These are phyloP conservation scores for Brassica napus DNA, from an alignment of 345 rosid species.

Conservation along the genomic window DNA sequence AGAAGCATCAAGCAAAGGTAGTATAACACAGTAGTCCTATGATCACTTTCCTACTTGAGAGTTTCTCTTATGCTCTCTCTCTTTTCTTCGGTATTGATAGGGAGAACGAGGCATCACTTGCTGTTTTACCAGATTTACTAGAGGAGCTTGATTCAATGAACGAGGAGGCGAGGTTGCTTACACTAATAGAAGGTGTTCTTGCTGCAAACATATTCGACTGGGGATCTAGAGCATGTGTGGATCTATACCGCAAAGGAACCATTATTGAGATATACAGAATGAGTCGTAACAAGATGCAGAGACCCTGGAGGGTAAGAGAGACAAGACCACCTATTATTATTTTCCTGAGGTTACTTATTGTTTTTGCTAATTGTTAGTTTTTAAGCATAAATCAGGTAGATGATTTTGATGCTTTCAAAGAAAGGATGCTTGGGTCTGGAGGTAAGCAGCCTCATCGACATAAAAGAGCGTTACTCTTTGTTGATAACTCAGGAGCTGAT, in stretches of 20 bases:
- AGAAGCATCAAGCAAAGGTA: conserved; percentile 97
- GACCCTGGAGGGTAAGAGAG: conserved; percentile 82
- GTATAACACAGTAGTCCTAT: not conserved
- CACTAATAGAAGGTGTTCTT: conserved; percentile 90
- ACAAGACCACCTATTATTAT: conserved; percentile 2
- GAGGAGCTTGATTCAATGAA: conserved; percentile 84
- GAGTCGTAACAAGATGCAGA: conserved; percentile 98
- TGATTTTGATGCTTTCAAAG: conserved; percentile 87
- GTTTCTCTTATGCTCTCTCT: conserved; percentile 13
- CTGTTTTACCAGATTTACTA: conserved; percentile 87
- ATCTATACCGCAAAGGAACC: conserved; percentile 95
- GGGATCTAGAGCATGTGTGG: conserved; percentile 99
- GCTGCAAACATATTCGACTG: conserved; percentile 99
- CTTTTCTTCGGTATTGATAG: conserved; percentile 43
- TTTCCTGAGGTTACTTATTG: too few species aligned
- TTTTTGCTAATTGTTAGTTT: not conserved
- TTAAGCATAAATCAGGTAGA: conserved; percentile 52
- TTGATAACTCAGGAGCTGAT: conserved; percentile 98
- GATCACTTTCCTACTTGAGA: not conserved
- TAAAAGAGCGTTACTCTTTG: conserved; percentile 93
- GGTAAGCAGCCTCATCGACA: conserved; percentile 67
- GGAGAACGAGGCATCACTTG: conserved; percentile 99
- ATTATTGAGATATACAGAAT: conserved; percentile 97
- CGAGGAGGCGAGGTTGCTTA: conserved; percentile 90
- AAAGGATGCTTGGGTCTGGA: conserved; percentile 77